Percentiles rank a stretch among this genome's conserved stretches.
These are phyloP conservation scores for Hibiscus tridactylites DNA, from an alignment of 345 rosid species.

Conservation along the genomic window DNA sequence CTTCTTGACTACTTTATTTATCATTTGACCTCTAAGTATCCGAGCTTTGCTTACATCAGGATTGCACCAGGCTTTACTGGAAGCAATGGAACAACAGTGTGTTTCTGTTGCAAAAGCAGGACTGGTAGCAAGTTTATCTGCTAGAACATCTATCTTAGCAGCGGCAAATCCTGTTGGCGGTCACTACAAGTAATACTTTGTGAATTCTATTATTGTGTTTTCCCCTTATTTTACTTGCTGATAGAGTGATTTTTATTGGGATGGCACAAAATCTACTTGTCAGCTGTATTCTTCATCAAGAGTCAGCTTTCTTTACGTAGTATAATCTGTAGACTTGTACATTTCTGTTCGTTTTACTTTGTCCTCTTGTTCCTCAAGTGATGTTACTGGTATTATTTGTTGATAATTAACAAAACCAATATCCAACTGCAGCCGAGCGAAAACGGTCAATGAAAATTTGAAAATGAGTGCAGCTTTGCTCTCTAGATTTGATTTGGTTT, in stretches of 20 bases:
- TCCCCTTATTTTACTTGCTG: background rate
- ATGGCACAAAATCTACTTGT: background rate
- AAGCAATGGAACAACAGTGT: slow-evolving; percentile 99
- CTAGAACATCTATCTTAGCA: slow-evolving; percentile 92
- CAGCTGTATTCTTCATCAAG: background rate
- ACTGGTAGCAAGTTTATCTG: slow-evolving; percentile 90
- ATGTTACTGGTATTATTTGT: background rate
- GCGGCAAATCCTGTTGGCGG: slow-evolving; percentile 99
- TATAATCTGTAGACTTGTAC: background rate
- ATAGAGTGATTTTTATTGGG: background rate
- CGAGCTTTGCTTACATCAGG: slow-evolving; percentile 18
- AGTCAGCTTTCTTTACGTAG: background rate
- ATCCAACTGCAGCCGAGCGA: slow-evolving; percentile 84
- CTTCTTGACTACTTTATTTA: slow-evolving; percentile 8
- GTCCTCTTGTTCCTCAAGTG: background rate
- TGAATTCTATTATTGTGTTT: background rate
- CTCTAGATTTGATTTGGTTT: slow-evolving; percentile 93
- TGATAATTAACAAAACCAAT: slow-evolving; percentile 14
- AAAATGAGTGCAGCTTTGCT: slow-evolving; percentile 96
- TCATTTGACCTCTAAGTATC: slow-evolving; percentile 16
- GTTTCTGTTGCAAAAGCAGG: slow-evolving; percentile 99
- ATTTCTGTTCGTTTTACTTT: background rate
- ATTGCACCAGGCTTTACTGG: slow-evolving; percentile 70
- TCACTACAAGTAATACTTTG: slow-evolving; percentile 72
- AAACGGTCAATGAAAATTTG: slow-evolving; percentile 94